Evolutionary conservation across 2,329 filamentous ascomycete genomes (phyloP), one percentile per base, ranked within the genome.

Genomic region (Trichoderma semiorbis): DNA sequence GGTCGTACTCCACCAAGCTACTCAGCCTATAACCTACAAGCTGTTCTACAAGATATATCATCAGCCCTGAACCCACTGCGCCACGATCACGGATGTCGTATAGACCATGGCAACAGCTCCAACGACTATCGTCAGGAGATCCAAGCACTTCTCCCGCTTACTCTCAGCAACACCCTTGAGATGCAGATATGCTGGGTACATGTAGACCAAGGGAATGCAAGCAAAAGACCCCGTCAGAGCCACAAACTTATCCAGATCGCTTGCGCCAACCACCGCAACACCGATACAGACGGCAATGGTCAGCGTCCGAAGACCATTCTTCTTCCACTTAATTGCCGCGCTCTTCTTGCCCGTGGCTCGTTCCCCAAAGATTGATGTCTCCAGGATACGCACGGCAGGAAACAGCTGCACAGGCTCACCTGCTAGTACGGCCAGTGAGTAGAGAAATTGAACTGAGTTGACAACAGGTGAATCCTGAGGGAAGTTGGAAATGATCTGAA

Each of bases 401-500:
- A 93, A 94, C 60, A 93, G 85, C 80, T 94, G 92, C 2, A 94
- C 91, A 0, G 92, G 92, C 60, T 90, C 90, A 39, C 91, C 91
- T 7, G 90, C 90, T n/a, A 94, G 83, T 8, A 94, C 90, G 2
- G 92, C 92, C 28, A 93, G 79, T 5, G 90, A 90, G 82, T 94
- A 94, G 66, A 93, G 83, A 77, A 93, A 91, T 76, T 94, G 92
- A 8, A 94, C 90, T 0, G 89, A 88, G 74, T 94, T 93, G 83
- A 94, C 92, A n/a, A 93, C 84, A 70, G 87, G 86, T 79, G 87
- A 91, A 75, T 85, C 84, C 76, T 93, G 91, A 0, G 92, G 92
- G 76, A 90, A 93, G 80, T 93, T 93, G 81, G 90, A 89, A 78
- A 94, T 93, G 80, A 94, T 88, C 77, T 93, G 91, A 72, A 92